A percentile compares a stretch with the other conserved stretches of the same genome.
phyloP scores from a whole-genome alignment of 2,329 filamentous ascomycete genomes.

The Microcyclospora tardicrescens region DNA sequence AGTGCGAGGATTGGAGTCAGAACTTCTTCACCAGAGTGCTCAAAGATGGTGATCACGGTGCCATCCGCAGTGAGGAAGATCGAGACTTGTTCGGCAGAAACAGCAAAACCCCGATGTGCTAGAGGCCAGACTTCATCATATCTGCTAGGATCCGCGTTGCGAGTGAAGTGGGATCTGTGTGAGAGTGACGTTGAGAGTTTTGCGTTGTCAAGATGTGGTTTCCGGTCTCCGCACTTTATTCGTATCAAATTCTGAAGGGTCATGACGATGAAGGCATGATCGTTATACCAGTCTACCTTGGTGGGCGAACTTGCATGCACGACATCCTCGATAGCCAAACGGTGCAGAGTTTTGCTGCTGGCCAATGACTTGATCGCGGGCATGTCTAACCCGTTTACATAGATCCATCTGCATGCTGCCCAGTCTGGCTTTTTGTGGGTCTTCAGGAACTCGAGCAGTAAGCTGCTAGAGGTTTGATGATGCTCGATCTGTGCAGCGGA shows the following conservation, averaged over 20 bases:
- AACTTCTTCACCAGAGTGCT: constrained; percentile 71
- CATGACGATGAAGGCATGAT: constrained; percentile 31
- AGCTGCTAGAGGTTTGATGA: constrained; percentile 55
- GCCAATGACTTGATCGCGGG: constrained; percentile 74
- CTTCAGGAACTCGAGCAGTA: constrained; percentile 56
- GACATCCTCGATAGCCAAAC: constrained; percentile 75
- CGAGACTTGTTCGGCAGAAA: constrained; percentile 73
- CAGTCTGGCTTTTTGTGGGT: constrained; percentile 48
- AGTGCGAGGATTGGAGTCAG: constrained; percentile 70
- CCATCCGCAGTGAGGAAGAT: constrained; percentile 80
- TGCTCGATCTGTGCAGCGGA: constrained; percentile 49
- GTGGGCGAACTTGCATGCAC: constrained; percentile 72
- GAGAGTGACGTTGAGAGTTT: not conserved
- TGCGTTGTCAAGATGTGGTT: too few relatives aligned
- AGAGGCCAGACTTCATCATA: too few relatives aligned
- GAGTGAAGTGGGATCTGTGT: not conserved
- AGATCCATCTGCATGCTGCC: constrained; percentile 82
- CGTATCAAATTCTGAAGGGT: constrained; percentile 55
- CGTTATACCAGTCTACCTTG: constrained; percentile 74
- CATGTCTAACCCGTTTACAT: constrained; percentile 82
- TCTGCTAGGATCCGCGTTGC: not conserved
- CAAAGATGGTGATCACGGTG: constrained; percentile 84
- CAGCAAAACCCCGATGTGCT: not conserved
- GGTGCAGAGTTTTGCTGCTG: constrained; percentile 63
- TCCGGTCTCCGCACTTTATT: too few relatives aligned